Evolutionary conservation across 2,329 filamentous ascomycete species (phyloP).

Genomic region (Podosphaera xanthii): DNA sequence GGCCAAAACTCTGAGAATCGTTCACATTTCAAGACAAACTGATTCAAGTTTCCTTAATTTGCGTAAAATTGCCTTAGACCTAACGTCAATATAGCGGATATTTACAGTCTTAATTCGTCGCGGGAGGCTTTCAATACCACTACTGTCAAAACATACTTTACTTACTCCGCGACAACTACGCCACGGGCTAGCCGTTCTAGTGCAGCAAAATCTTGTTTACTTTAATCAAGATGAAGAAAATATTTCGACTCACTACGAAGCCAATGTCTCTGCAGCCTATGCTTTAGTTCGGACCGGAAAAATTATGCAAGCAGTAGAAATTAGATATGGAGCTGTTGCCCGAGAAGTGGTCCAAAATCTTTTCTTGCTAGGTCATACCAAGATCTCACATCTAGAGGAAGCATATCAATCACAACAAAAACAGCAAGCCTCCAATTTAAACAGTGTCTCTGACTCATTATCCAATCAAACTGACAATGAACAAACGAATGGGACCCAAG

Average conservation of each 20-base stretch:
- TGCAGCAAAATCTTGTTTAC: slow-evolving; percentile 72
- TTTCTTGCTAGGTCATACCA: slow-evolving; percentile 54
- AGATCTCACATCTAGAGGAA: slow-evolving; percentile 44
- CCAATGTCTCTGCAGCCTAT: slow-evolving; percentile 61
- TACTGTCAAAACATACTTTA: slow-evolving; percentile 48
- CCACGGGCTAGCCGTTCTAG: slow-evolving; percentile 60
- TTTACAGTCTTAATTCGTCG: slow-evolving; percentile 56
- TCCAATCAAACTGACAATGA: slow-evolving; percentile 8
- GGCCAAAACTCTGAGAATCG: background rate
- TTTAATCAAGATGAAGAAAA: slow-evolving; percentile 42
- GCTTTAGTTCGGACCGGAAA: slow-evolving; percentile 61
- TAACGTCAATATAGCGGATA: slow-evolving; percentile 40
- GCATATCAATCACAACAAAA: slow-evolving; percentile 24
- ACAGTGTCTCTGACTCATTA: background rate
- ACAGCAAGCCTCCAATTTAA: slow-evolving; percentile 9
- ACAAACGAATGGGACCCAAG: slow-evolving; percentile 7
- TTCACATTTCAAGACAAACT: background rate
- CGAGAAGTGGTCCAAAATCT: slow-evolving; percentile 53
- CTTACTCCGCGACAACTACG: slow-evolving; percentile 55
- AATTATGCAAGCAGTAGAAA: slow-evolving; percentile 53
- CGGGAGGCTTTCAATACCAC: slow-evolving; percentile 50
- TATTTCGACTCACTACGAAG: slow-evolving; percentile 55
- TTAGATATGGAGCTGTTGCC: slow-evolving; percentile 51
- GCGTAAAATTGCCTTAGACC: background rate
- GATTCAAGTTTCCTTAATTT: background rate